Conservation (phyloP, 2,329 filamentous ascomycete genomes). For the Leptographium lundbergii region DNA sequence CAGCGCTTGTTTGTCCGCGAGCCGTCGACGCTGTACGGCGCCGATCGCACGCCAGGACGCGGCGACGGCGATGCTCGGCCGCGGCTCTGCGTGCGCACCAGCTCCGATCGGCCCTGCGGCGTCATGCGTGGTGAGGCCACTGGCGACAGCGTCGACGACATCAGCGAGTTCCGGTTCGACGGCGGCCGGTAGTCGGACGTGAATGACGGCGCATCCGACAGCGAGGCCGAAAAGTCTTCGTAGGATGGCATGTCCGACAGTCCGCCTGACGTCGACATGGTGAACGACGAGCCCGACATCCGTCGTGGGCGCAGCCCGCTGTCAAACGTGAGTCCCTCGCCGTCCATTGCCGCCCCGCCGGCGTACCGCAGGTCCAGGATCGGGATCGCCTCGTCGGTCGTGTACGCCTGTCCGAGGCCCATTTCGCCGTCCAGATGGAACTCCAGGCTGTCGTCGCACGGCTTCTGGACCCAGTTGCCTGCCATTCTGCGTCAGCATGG, state of each 20-base stretch:
- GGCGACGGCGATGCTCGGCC: slow-evolving; percentile 62
- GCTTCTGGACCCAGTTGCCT: slow-evolving; percentile 40
- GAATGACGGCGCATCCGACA: slow-evolving; percentile 57
- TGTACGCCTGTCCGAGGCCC: slow-evolving; percentile 49
- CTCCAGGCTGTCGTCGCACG: slow-evolving; percentile 43
- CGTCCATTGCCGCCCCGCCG: slow-evolving; percentile 31
- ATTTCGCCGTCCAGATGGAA: slow-evolving; percentile 40
- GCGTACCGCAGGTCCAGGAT: slow-evolving; percentile 47
- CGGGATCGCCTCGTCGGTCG: slow-evolving; percentile 49
- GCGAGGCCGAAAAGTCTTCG: slow-evolving; percentile 54
- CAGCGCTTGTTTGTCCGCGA: slow-evolving; percentile 59
- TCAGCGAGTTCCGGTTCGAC: slow-evolving; percentile 56
- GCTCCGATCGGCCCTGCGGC: slow-evolving; percentile 45
- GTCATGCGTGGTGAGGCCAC: slow-evolving; percentile 59
- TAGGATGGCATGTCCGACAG: slow-evolving; percentile 58
- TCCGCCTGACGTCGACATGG: slow-evolving; percentile 53
- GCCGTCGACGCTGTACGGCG: slow-evolving; percentile 57
- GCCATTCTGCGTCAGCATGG: background rate
- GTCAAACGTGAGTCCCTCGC: slow-evolving; percentile 37
- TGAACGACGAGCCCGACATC: slow-evolving; percentile 62
- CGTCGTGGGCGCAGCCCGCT: slow-evolving; percentile 43
- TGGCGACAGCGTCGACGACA: slow-evolving; percentile 59
- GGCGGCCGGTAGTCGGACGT: slow-evolving; percentile 53
- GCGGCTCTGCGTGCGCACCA: slow-evolving; percentile 51
- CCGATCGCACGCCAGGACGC: slow-evolving; percentile 52